A percentile compares a stretch with the other conserved stretches of the same genome.
These are phyloP conservation scores for Fusarium sp. DNA, from an alignment of 2,329 filamentous ascomycete genomes.

Conservation along the genomic window DNA sequence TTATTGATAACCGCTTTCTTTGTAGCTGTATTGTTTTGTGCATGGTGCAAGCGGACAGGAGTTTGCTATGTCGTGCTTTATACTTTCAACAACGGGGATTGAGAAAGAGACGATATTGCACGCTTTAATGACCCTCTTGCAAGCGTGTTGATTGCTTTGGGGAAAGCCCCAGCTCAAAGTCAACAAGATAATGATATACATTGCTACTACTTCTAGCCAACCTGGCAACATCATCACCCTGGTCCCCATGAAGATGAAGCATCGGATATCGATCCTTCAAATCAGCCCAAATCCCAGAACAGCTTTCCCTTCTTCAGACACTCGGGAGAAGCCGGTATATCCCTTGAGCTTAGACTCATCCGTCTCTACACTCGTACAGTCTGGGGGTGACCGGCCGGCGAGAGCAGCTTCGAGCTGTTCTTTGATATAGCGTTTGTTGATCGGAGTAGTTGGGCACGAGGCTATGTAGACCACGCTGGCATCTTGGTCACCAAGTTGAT, in stretches of 20 bases:
- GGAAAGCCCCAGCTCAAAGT: background rate
- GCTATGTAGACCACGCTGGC: conserved; percentile 53
- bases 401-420: conserved; percentile 24
- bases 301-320: conserved; percentile 11
- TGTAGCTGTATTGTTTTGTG: background rate
- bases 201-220: background rate
- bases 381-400: conserved; percentile 9
- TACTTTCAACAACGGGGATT: background rate
- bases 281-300: conserved; percentile 10
- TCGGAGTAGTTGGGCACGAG: conserved; percentile 49
- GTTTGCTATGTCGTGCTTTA: background rate
- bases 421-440: conserved; percentile 38
- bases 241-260: background rate
- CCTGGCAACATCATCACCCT: background rate
- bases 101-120: background rate
- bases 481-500: conserved; percentile 48
- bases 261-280: background rate
- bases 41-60: background rate
- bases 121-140: background rate
- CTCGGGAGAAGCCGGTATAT: conserved; percentile 1
- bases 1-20: background rate
- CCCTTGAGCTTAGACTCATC: conserved; percentile 16
- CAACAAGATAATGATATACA: background rate
- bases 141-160: background rate
- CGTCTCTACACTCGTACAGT: conserved; percentile 1